Conservation (phyloP, 2,329 filamentous ascomycete species). For the Pseudogymnoascus sp. region DNA sequence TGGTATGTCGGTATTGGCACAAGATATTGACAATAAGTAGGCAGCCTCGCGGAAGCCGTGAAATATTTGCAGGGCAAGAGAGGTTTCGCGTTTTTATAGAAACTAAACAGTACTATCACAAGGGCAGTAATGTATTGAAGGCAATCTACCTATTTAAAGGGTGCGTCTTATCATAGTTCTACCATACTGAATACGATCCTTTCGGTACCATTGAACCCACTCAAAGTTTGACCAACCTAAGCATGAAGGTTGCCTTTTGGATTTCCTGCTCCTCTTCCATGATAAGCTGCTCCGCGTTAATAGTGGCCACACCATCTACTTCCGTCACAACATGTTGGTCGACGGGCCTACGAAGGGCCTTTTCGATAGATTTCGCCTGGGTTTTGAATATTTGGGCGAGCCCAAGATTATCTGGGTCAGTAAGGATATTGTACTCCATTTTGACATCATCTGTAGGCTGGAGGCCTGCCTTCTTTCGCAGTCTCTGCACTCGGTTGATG, state of each 20-base stretch:
- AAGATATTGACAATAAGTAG: constrained; percentile 29
- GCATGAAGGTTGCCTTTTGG: constrained; percentile 70
- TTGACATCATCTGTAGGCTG: constrained; percentile 88
- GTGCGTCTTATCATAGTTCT: constrained; percentile 1
- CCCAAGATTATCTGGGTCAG: constrained; percentile 70
- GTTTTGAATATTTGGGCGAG: constrained; percentile 61
- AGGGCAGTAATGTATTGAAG: background rate
- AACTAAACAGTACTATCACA: background rate
- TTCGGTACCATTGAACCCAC: constrained; percentile 10
- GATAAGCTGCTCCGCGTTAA: constrained; percentile 53
- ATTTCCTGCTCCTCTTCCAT: constrained; percentile 79
- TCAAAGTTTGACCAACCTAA: constrained; percentile 69
- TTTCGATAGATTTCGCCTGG: constrained; percentile 63
- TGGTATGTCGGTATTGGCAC: background rate
- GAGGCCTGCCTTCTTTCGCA: constrained; percentile 89
- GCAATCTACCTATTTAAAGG: background rate
- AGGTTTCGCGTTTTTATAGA: constrained; percentile 1
- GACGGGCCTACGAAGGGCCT: constrained; percentile 67
- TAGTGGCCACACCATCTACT: constrained; percentile 46
- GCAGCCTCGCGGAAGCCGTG: constrained; percentile 44
- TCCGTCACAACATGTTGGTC: constrained; percentile 59
- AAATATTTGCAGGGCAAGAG: constrained; percentile 12
- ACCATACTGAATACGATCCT: constrained; percentile 5
- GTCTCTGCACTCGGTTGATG: constrained; percentile 82
- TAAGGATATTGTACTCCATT: constrained; percentile 82